These are phyloP conservation scores for Xylariaceae sp. DNA, from an alignment of 2,329 filamentous ascomycete genomes.

Conservation along the genomic window DNA sequence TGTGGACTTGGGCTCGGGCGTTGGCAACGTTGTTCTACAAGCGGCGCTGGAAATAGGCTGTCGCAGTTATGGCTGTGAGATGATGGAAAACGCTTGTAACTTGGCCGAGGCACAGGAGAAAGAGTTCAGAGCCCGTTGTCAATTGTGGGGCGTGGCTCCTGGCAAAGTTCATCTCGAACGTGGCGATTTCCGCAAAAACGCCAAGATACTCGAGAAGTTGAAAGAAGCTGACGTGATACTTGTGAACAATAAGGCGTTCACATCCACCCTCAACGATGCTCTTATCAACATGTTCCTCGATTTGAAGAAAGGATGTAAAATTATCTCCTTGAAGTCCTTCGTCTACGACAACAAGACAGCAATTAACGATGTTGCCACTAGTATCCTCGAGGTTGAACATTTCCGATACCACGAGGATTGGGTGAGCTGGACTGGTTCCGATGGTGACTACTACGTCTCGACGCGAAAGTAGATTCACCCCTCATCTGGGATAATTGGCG, in stretches of 20 bases:
- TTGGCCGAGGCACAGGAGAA: constrained; percentile 74
- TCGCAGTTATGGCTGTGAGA: constrained; percentile 93
- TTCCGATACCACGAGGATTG: constrained; percentile 60
- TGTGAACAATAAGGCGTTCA: constrained; percentile 98
- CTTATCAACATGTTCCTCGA: constrained; percentile 89
- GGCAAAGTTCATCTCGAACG: constrained; percentile 76
- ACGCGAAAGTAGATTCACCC: constrained; percentile 57
- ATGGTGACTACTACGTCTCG: constrained; percentile 84
- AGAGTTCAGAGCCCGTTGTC: constrained; percentile 81
- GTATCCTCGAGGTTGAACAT: constrained; percentile 72
- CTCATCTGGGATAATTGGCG: not conserved
- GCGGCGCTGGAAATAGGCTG: constrained; percentile 90
- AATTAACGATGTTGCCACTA: constrained; percentile 69
- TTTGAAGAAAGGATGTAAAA: constrained; percentile 81
- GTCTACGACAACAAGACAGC: constrained; percentile 76
- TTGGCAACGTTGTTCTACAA: constrained; percentile 93
- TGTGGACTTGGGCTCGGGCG: constrained; percentile 90
- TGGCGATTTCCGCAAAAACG: constrained; percentile 78
- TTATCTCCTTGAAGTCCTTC: constrained; percentile 90
- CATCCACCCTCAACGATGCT: constrained; percentile 76
- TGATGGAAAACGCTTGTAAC: constrained; percentile 86
- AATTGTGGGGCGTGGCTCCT: constrained; percentile 80
- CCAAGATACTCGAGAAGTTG: constrained; percentile 66
- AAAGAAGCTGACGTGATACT: constrained; percentile 90
- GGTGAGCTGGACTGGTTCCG: constrained; percentile 88